A percentile compares a stretch with the other conserved stretches of the same genome.
phyloP scores from a whole-genome alignment of 192 early-diverging fungal species.

The Coemansia sp. region DNA sequence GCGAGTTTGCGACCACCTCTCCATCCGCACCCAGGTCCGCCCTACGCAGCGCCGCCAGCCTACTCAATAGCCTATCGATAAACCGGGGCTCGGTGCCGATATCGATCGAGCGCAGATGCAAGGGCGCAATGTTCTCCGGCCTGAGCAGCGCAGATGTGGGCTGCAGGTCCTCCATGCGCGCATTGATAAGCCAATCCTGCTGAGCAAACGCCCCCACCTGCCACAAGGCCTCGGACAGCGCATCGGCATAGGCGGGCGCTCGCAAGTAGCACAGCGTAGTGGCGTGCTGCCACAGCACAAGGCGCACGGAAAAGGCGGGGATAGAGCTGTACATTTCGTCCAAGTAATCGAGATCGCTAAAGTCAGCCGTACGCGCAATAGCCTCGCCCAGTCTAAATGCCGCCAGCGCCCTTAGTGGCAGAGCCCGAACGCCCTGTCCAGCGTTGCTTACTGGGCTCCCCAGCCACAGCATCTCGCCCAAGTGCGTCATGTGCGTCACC shows the following conservation, averaged over 20 bases:
- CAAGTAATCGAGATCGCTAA: conserved; percentile 38
- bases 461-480: conserved; percentile 50
- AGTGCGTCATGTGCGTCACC: conserved; percentile 26
- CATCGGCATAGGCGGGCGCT: conserved; percentile 39
- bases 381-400: conserved; percentile 43
- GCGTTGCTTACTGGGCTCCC: conserved; percentile 12
- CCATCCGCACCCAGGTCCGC: neutral
- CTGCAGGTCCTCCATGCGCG: conserved; percentile 19
- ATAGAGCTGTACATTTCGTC: conserved; percentile 38
- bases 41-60: neutral
- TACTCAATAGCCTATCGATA: conserved; percentile 14
- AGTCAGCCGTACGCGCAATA: conserved; percentile 21
- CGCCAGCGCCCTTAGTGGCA: conserved; percentile 27
- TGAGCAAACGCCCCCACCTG: conserved; percentile 47
- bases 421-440: neutral
- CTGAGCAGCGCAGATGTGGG: conserved; percentile 6
- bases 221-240: conserved; percentile 41
- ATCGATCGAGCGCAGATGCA: conserved; percentile 35
- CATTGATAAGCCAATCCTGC: conserved; percentile 33
- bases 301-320: conserved; percentile 31
- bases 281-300: conserved; percentile 47
- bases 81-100: conserved; percentile 32
- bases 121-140: conserved; percentile 24
- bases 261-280: conserved; percentile 39
- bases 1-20: neutral